These are phyloP conservation scores for Trebouxia gelatinosa DNA, from an alignment of 163 green algal species.

Conservation along the genomic window DNA sequence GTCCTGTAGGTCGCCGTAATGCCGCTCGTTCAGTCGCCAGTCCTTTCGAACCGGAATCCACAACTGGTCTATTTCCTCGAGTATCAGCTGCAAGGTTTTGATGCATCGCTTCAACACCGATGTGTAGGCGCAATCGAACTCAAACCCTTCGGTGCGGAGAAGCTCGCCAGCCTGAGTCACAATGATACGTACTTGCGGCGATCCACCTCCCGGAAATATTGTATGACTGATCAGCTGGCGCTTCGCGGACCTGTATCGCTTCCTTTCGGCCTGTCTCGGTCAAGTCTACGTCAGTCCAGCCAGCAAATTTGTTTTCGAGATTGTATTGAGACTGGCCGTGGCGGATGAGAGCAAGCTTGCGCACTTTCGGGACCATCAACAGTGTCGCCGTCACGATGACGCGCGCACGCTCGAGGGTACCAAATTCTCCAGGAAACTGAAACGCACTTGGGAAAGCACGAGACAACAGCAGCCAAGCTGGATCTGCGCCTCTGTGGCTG, in stretches of 20 bases:
- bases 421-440: too few relatives aligned
- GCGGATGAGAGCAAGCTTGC: slow-evolving; percentile 9
- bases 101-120: slow-evolving; percentile 43
- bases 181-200: not conserved
- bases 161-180: slow-evolving; percentile 1
- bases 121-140: slow-evolving; percentile 43
- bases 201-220: not conserved
- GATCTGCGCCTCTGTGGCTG: too few relatives aligned
- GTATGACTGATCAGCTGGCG: slow-evolving; percentile 24
- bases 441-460: too few relatives aligned
- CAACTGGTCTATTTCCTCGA: slow-evolving; percentile 37
- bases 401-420: too few relatives aligned
- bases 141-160: slow-evolving; percentile 6
- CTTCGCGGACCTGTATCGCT: slow-evolving; percentile 25
- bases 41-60: slow-evolving; percentile 32
- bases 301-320: slow-evolving; percentile 18
- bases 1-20: slow-evolving; percentile 53
- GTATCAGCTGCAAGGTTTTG: slow-evolving; percentile 35
- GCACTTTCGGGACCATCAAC: too few relatives aligned
- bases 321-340: slow-evolving; percentile 27
- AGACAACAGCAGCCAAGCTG: too few relatives aligned
- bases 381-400: too few relatives aligned
- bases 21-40: slow-evolving; percentile 54
- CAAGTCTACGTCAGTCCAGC: slow-evolving; percentile 45
- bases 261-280: slow-evolving; percentile 39